Evolutionary conservation across 2,329 filamentous ascomycete genomes (phyloP), one percentile per base, ranked within the genome.

Genomic region (Diaporthe sp.): DNA sequence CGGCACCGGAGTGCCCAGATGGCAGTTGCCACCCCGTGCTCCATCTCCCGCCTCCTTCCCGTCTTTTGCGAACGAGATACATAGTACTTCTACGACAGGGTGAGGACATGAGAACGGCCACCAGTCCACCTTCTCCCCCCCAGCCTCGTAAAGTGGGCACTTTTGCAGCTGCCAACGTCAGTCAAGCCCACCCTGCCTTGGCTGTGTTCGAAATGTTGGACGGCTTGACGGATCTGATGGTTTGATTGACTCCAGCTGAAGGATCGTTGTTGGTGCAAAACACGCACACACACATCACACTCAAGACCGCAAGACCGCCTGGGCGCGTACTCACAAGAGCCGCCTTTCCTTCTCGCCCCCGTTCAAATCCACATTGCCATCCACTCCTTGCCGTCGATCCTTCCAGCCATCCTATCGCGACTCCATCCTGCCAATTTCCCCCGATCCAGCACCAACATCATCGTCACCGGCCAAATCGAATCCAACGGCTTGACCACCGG

Each of bases 381-480:
- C 62, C 62, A 51, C 62, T 68, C 44, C 62, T 68, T 68, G 62
- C 44, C 62, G 62, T 51, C 44, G 62, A 68, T 68, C 62, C 62
- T 68, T 51, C 62, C 62, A 68, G 62, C 62, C 62, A 51, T 68
- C 31, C 62, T 37, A 68, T 25, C 62, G 46, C 46, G 62, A 25
- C 44, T 51, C 62, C 62, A 68, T 68, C 46, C 46, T 68, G 22
- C 62, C 62, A 68, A 68, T 68, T 68, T 53, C 62, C 44, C 62
- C 42, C 28, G 44, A 39, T 49, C 46, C 31, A 53, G 31, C 65
- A 68, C 17, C 61, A 53, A 68, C 62, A 53, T 68, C 62, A 37
- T 68, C 65, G 46, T 68, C 65, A 68, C 65, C 46, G 37, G 46
- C 59, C 59, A 65, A 13, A 10, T 46, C 42, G 25, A 34, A 2